Evolutionary conservation across 176 grass and related monocot genomes (phyloP).

Genomic region (Ensete ventricosum): DNA sequence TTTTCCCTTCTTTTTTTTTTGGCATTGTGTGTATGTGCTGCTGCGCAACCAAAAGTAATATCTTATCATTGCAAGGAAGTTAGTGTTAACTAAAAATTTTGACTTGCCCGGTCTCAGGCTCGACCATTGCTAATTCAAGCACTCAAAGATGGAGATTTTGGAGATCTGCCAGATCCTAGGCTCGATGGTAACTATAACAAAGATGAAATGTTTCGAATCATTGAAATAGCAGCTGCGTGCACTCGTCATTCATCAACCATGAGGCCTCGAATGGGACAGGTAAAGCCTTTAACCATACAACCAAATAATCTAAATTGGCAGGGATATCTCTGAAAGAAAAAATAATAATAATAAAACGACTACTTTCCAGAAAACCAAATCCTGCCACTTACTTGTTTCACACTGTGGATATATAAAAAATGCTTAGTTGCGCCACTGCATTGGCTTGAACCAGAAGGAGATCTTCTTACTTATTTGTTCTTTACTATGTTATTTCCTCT

Average conservation of each 20-base stretch:
- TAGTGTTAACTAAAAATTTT: not conserved
- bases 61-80: too few relatives aligned
- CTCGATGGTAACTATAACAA: slow-evolving; percentile 59
- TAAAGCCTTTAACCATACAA: slow-evolving; percentile 23
- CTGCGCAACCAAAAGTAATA: too few relatives aligned
- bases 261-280: slow-evolving; percentile 93
- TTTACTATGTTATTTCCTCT: not conserved
- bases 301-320: not conserved
- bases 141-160: slow-evolving; percentile 59
- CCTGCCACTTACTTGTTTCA: too few relatives aligned
- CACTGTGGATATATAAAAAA: too few relatives aligned
- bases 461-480: slow-evolving; percentile 8
- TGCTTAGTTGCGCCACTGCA: too few relatives aligned
- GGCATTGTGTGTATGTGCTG: too few relatives aligned
- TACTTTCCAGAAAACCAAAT: too few relatives aligned
- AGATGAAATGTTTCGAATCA: slow-evolving; percentile 70
- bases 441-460: not conserved
- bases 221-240: slow-evolving; percentile 83
- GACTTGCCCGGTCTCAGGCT: slow-evolving; percentile 37
- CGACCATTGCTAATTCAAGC: slow-evolving; percentile 52
- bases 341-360: too few relatives aligned
- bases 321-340: too few relatives aligned
- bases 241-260: slow-evolving; percentile 71
- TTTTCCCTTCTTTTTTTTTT: too few relatives aligned
- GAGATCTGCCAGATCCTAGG: slow-evolving; percentile 62